Evolutionary conservation across 768 basidiomycete species (phyloP).

Genomic region (Lactarius tabidus): DNA sequence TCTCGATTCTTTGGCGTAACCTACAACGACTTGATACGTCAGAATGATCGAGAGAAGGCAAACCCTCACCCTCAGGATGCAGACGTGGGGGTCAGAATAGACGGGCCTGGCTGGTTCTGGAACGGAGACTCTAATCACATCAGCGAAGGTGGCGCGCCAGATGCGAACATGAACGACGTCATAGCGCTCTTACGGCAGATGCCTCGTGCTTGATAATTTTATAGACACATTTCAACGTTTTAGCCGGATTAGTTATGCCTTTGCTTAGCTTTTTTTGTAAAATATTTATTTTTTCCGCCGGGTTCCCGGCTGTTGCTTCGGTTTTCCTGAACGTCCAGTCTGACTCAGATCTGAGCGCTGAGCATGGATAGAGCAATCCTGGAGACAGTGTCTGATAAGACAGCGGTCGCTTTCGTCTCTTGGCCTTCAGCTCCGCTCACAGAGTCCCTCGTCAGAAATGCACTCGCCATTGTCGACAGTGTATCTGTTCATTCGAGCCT

Average conservation of each 20-base stretch:
- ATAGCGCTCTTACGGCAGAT: conserved; percentile 26
- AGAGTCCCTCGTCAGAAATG: conserved; percentile 40
- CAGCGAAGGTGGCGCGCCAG: neutral
- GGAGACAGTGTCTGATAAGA: neutral
- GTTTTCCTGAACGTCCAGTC: too few species aligned
- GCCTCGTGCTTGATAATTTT: conserved; percentile 14
- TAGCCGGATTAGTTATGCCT: neutral
- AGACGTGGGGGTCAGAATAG: conserved; percentile 19
- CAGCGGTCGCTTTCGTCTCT: conserved; percentile 30
- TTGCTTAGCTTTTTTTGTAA: neutral
- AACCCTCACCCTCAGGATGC: neutral
- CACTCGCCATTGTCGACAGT: conserved; percentile 32
- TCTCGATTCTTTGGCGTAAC: conserved; percentile 55
- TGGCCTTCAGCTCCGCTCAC: conserved; percentile 53
- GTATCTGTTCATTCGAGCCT: conserved; percentile 24
- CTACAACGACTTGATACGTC: conserved; percentile 40
- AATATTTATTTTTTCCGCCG: neutral
- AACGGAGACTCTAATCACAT: neutral
- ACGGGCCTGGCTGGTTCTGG: conserved; percentile 22
- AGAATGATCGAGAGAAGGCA: neutral
- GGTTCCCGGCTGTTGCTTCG: neutral
- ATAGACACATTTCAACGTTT: neutral
- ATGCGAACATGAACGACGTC: conserved; percentile 24
- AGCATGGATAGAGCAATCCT: neutral
- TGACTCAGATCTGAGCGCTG: too few species aligned